Evolutionary conservation across 768 basidiomycete genomes (phyloP).

Genomic region (Trametes punicea): DNA sequence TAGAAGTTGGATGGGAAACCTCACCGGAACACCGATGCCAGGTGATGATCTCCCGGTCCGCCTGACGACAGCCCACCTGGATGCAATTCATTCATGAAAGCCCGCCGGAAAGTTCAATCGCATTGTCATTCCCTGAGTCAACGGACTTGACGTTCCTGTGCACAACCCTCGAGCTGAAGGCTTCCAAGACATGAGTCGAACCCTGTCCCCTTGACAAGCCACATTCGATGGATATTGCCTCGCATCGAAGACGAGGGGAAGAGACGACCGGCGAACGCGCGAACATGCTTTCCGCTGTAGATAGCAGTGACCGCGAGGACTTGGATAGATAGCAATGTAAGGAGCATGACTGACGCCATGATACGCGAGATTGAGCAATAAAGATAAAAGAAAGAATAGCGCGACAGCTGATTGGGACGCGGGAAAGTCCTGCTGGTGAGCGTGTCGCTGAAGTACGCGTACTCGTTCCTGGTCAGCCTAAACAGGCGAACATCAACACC

Average conservation of each 20-base stretch:
- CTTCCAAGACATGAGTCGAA: background rate
- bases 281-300: background rate
- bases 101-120: slow-evolving; percentile 5
- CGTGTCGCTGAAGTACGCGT: no score
- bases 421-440: background rate
- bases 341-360: no score
- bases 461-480: slow-evolving; percentile 8
- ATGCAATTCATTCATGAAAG: background rate
- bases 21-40: slow-evolving; percentile 16
- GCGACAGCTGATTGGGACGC: background rate
- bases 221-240: background rate
- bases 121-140: slow-evolving; percentile 9
- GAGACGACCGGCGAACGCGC: background rate
- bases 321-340: no score
- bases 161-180: background rate
- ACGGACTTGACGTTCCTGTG: slow-evolving; percentile 2
- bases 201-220: background rate
- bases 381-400: background rate
- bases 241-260: background rate
- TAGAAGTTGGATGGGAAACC: slow-evolving; percentile 17
- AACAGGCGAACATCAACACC: slow-evolving; percentile 1
- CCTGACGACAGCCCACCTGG: slow-evolving; percentile 13
- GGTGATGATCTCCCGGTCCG: slow-evolving; percentile 19
- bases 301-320: background rate
- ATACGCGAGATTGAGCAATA: background rate